Base-by-base conservation (phyloP, 352 stramenopile species). In the Phytophthora sp. region DNA sequence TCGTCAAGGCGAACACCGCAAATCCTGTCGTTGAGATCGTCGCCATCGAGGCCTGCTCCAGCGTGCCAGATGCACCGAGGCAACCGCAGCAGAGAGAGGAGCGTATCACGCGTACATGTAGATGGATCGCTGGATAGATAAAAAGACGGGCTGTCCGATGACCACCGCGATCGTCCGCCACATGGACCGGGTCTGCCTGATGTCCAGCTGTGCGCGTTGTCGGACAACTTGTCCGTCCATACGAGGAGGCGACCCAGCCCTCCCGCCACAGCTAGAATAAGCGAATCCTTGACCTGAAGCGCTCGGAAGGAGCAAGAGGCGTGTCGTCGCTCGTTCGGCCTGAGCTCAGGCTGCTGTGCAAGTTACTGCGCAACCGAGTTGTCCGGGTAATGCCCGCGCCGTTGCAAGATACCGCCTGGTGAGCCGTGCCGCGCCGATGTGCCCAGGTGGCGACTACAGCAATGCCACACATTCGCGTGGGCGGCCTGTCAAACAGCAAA, bases 371-470 rank as follows among this genome's bases (percentile, higher is more conserved):
- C n/a, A 18, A 17, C 26, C 20, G 30, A 42, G 18, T 30, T 35
- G 17, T 2, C 31, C 21, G 23, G 20, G 28, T 24, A 35, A 55
- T 31, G 13, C 32, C 6, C 31, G 26, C n/a, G 42, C 5, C 54
- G 26, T 62, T 62, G 17, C 44, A 54, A 41, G 35, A 62, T 62
- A 32, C 17, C 34, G 32, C 23, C 42, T 62, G 54, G 27, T 18
- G 32, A 49, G 17, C 17, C 13, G 32, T 55, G 5, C 34, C 18
- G 13, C 17, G 18, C 17, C 10, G 54, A 62, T 62, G 32, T 48
- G 54, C 34, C 31, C 54, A 26, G 54, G 54, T 62, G 54, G 32
- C 43, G 54, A 62, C 54, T 62, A 61, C 41, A 61, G 53, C 53
- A 62, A 62, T 12, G 17, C 52, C 38, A 34, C 39, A 26, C 21